Percentiles rank a stretch among this genome's conserved stretches.
These are phyloP conservation scores for Stylonectria norvegica DNA, from an alignment of 2,329 filamentous ascomycete species.

Conservation along the genomic window DNA sequence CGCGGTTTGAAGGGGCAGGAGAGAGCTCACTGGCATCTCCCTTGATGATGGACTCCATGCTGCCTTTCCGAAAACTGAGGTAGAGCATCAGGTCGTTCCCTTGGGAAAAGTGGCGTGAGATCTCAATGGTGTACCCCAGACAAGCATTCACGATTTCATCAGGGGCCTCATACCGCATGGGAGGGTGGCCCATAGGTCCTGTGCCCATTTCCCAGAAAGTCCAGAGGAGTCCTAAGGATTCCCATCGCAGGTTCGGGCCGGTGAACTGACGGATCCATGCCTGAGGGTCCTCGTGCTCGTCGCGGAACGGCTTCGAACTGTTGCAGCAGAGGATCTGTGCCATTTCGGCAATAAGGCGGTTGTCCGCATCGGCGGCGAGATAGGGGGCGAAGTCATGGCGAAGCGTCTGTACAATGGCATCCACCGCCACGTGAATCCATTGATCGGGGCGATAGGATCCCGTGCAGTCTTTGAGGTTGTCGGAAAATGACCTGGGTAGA, in stretches of 20 bases:
- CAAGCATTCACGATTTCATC: slow-evolving; percentile 7
- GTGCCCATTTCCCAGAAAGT: slow-evolving; percentile 15
- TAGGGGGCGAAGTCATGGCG: slow-evolving; percentile 30
- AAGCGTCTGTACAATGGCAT: slow-evolving; percentile 31
- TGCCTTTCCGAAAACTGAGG: slow-evolving; percentile 32
- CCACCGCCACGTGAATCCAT: slow-evolving; percentile 32
- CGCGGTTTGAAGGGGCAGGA: fast-evolving
- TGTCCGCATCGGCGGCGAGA: slow-evolving; percentile 20
- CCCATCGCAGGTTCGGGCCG: slow-evolving; percentile 40
- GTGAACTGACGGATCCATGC: slow-evolving; percentile 40
- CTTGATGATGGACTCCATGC: slow-evolving; percentile 35
- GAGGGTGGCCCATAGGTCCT: background rate
- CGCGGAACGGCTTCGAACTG: slow-evolving; percentile 33
- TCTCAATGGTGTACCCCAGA: slow-evolving; percentile 32
- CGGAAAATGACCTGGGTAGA: slow-evolving; percentile 29
- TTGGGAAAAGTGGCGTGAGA: slow-evolving; percentile 25
- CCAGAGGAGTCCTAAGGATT: slow-evolving; percentile 40
- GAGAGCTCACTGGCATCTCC: slow-evolving; percentile 40
- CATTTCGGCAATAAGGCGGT: slow-evolving; percentile 34
- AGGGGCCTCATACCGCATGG: background rate
- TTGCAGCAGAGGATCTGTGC: slow-evolving; percentile 37
- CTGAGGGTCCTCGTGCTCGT: slow-evolving; percentile 33
- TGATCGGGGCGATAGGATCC: slow-evolving; percentile 23
- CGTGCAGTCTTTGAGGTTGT: slow-evolving; percentile 19
- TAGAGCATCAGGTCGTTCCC: slow-evolving; percentile 39